A percentile compares a stretch with the other conserved stretches of the same genome.
Evolutionary conservation across 2,329 filamentous ascomycete species (phyloP).

Genomic region (Verticillium albo-atrum): DNA sequence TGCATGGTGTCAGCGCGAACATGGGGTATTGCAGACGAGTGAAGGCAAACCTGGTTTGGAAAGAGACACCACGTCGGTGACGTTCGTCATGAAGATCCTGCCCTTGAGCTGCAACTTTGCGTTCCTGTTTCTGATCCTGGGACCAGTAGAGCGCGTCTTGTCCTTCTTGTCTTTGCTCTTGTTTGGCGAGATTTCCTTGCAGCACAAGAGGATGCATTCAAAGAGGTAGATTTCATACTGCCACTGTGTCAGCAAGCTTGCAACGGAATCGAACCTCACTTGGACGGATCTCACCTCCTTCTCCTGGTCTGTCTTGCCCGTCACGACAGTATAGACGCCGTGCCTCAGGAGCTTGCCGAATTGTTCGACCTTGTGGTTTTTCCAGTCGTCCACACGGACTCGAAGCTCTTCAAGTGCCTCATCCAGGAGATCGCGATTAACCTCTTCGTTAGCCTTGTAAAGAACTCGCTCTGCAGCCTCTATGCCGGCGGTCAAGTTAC

Average conservation of each 20-base stretch:
- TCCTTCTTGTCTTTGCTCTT: conserved; percentile 78
- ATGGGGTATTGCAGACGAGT: conserved; percentile 1
- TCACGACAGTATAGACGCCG: conserved; percentile 87
- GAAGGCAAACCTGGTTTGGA: conserved; percentile 76
- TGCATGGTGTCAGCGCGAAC: conserved; percentile 33
- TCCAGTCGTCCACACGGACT: conserved; percentile 91
- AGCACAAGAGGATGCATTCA: conserved; percentile 90
- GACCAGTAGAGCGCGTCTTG: conserved; percentile 49
- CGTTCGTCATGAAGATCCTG: conserved; percentile 98
- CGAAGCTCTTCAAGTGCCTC: conserved; percentile 82
- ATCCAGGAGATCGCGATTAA: conserved; percentile 79
- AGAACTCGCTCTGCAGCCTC: conserved; percentile 79
- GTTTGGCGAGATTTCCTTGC: conserved; percentile 86
- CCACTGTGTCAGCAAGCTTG: conserved; percentile 2
- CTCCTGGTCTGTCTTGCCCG: conserved; percentile 83
- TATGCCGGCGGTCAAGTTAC: conserved; percentile 72
- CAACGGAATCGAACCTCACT: not conserved
- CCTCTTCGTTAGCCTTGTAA: conserved; percentile 81
- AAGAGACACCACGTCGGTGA: conserved; percentile 86
- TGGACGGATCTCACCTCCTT: conserved; percentile 63
- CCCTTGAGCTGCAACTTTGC: conserved; percentile 92
- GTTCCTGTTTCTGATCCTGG: conserved; percentile 59
- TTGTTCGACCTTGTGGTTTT: conserved; percentile 82
- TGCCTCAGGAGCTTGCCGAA: conserved; percentile 87
- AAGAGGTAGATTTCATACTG: conserved; percentile 98